phyloP scores from a whole-genome alignment of 2,329 filamentous ascomycete species.

The Ampelomyces quisqualis region DNA sequence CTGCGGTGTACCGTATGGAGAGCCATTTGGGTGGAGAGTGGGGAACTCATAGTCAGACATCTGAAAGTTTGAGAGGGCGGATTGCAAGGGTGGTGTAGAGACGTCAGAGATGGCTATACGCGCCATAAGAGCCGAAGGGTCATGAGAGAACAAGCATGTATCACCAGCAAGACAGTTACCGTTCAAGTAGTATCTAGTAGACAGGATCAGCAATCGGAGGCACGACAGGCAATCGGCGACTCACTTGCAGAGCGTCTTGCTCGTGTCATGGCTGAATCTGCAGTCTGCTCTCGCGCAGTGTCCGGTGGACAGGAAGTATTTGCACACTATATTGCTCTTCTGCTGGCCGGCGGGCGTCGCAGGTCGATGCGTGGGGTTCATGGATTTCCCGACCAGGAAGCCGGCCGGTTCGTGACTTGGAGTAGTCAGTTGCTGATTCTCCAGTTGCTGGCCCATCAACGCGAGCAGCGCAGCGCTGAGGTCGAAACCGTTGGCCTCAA shows the following conservation, averaged over 20 bases:
- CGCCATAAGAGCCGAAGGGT: constrained; percentile 82
- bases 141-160: constrained; percentile 95
- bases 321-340: constrained; percentile 89
- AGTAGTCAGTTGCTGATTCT: constrained; percentile 51
- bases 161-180: constrained; percentile 93
- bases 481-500: constrained; percentile 88
- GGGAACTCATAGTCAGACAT: constrained; percentile 88
- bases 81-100: constrained; percentile 63
- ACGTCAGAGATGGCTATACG: constrained; percentile 73
- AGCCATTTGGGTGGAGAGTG: constrained; percentile 58
- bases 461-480: constrained; percentile 87
- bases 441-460: constrained; percentile 73
- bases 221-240: too few species aligned
- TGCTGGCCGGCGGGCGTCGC: constrained; percentile 73
- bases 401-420: constrained; percentile 59
- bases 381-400: constrained; percentile 85
- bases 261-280: constrained; percentile 93
- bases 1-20: constrained; percentile 44
- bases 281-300: constrained; percentile 94
- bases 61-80: constrained; percentile 68
- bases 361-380: constrained; percentile 70
- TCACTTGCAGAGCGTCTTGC: constrained; percentile 96
- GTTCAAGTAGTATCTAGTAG: constrained; percentile 82
- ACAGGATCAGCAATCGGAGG: constrained; percentile 30
- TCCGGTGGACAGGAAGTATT: constrained; percentile 95